Evolutionary conservation across 495 filamentous ascomycete species (phyloP).

Genomic region (Penicillium pancosmium): DNA sequence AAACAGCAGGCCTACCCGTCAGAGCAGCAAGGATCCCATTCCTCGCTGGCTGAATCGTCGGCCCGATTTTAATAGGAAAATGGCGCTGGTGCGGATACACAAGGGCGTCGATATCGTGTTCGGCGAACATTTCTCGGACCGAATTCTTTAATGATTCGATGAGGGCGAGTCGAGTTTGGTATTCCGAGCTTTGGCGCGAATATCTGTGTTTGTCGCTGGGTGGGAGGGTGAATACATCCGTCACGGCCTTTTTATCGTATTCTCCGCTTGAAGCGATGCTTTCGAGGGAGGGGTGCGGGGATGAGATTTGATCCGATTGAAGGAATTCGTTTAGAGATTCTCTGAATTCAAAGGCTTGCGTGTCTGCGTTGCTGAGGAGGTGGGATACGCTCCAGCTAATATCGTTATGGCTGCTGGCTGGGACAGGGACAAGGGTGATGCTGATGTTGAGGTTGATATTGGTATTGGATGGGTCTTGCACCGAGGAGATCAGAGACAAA

Average conservation of each 20-base stretch:
- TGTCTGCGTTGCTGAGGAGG: constrained; percentile 50
- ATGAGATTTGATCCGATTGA: constrained; percentile 28
- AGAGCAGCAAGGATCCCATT: constrained; percentile 69
- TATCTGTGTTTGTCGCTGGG: constrained; percentile 26
- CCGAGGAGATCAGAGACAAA: constrained; percentile 21
- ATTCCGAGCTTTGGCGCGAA: constrained; percentile 48
- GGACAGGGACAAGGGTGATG: constrained; percentile 24
- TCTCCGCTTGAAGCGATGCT: constrained; percentile 60
- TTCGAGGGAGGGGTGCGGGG: constrained; percentile 41
- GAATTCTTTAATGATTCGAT: constrained; percentile 52
- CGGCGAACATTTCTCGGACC: constrained; percentile 49
- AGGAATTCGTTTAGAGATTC: constrained; percentile 52
- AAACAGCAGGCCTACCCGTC: constrained; percentile 64
- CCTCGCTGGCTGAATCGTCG: constrained; percentile 55
- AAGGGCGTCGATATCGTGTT: constrained; percentile 55
- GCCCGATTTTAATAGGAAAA: constrained; percentile 60
- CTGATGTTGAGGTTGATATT: constrained; percentile 25
- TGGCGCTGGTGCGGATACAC: constrained; percentile 70
- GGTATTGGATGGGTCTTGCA: constrained; percentile 20
- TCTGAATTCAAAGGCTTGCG: constrained; percentile 61
- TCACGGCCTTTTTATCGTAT: constrained; percentile 50
- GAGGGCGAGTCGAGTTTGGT: constrained; percentile 38
- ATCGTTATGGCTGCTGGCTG: constrained; percentile 39
- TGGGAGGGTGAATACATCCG: constrained; percentile 40
- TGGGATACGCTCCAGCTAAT: constrained; percentile 50